These are phyloP conservation scores for Nepenthes alata DNA, from an alignment of 179 eudicot species.

Conservation along the genomic window DNA sequence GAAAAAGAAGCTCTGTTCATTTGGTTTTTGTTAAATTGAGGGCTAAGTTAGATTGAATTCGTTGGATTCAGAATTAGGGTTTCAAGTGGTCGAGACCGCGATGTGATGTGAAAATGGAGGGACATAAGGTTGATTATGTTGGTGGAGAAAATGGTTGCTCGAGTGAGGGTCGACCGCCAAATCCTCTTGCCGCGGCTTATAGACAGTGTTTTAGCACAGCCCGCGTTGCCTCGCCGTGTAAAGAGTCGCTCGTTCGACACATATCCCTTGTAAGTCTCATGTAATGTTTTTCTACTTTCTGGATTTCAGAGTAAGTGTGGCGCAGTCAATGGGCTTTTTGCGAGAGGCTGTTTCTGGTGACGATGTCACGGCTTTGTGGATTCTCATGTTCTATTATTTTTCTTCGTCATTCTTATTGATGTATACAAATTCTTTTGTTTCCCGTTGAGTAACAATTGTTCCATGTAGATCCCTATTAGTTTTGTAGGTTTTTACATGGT, in stretches of 20 bases:
- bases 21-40: not conserved
- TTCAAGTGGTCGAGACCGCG: too few species aligned
- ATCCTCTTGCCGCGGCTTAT: constrained; percentile 30
- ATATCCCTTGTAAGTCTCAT: constrained; percentile 45
- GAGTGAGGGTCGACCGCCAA: constrained; percentile 48
- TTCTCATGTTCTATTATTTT: not conserved
- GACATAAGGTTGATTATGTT: constrained; percentile 22
- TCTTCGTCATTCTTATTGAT: not conserved
- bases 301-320: not conserved
- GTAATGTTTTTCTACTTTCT: not conserved
- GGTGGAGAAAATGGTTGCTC: constrained; percentile 37
- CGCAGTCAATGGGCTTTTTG: not conserved
- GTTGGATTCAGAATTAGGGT: not conserved
- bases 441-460: too few species aligned
- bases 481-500: too few species aligned
- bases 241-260: constrained; percentile 49
- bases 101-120: constrained; percentile 30
- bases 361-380: too few species aligned
- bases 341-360: not conserved
- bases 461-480: too few species aligned
- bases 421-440: too few species aligned
- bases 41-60: not conserved
- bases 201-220: constrained; percentile 29
- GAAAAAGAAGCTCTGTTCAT: not conserved
- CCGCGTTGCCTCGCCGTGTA: constrained; percentile 13